Evolutionary conservation across 164 flowering plant species (phyloP).

Genomic region (Vitis rotundifolia): DNA sequence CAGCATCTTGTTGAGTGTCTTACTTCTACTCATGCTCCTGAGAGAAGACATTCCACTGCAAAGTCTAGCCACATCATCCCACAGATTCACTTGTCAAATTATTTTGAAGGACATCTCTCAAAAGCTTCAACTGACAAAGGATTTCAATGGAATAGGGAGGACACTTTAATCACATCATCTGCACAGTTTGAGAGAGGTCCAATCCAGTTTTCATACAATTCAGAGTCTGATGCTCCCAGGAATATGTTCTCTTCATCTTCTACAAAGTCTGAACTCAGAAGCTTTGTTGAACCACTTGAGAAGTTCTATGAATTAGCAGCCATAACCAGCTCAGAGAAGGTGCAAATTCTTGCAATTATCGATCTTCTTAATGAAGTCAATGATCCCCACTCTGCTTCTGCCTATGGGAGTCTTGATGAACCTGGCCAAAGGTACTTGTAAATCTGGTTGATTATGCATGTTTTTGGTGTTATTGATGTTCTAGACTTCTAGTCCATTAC

Average conservation of each 20-base stretch:
- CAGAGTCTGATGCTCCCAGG: slow-evolving; percentile 29
- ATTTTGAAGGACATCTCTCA: slow-evolving; percentile 47
- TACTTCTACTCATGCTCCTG: slow-evolving; percentile 30
- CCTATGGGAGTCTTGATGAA: slow-evolving; percentile 84
- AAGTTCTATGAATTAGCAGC: slow-evolving; percentile 32
- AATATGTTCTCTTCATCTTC: slow-evolving; percentile 28
- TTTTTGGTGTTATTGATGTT: background rate
- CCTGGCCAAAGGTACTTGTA: slow-evolving; percentile 81
- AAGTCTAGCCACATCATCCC: slow-evolving; percentile 34
- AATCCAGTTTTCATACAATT: slow-evolving; percentile 25
- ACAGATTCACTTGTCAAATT: slow-evolving; percentile 58
- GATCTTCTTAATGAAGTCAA: slow-evolving; percentile 80
- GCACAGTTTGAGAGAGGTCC: slow-evolving; percentile 32
- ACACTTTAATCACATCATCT: slow-evolving; percentile 18
- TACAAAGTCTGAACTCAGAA: slow-evolving; percentile 43
- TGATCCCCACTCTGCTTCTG: slow-evolving; percentile 48
- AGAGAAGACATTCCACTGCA: slow-evolving; percentile 14
- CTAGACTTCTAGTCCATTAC: background rate
- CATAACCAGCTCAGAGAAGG: slow-evolving; percentile 46
- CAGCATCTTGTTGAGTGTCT: slow-evolving; percentile 64
- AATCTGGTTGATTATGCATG: slow-evolving; percentile 1
- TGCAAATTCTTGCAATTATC: slow-evolving; percentile 57
- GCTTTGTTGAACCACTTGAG: slow-evolving; percentile 52
- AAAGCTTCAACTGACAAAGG: slow-evolving; percentile 33
- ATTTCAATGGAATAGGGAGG: slow-evolving; percentile 51